Percentiles rank a stretch among this genome's conserved stretches.
phyloP scores from a whole-genome alignment of 2,329 filamentous ascomycete genomes.

The Venturia carpophila region DNA sequence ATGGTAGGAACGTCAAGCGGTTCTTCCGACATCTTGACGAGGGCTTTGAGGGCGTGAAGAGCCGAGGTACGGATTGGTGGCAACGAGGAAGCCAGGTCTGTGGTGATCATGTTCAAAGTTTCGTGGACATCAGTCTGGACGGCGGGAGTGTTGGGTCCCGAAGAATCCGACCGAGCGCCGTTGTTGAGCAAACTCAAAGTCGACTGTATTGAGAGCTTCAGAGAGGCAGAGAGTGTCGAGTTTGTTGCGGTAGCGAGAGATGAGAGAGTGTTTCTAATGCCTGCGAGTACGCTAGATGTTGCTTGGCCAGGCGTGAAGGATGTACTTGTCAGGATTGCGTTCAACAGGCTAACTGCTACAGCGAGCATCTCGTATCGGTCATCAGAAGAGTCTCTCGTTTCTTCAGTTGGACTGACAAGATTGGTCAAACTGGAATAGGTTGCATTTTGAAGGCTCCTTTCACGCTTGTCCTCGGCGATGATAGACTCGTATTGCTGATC shows the following conservation, averaged over 20 bases:
- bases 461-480: constrained; percentile 36
- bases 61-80: constrained; percentile 33
- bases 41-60: constrained; percentile 28
- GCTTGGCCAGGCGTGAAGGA: constrained; percentile 20
- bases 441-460: constrained; percentile 21
- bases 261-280: neutral
- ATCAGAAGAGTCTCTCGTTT: neutral
- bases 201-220: constrained; percentile 26
- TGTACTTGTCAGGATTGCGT: constrained; percentile 22
- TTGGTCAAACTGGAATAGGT: constrained; percentile 26
- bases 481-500: constrained; percentile 35
- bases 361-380: constrained; percentile 28
- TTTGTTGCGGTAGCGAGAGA: constrained; percentile 25
- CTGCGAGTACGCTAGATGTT: neutral
- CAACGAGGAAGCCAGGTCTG: constrained; percentile 28
- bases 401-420: constrained; percentile 22
- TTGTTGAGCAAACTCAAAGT: constrained; percentile 43
- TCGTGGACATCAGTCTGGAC: constrained; percentile 34
- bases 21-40: constrained; percentile 49
- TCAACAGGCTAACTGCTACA: constrained; percentile 36
- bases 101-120: constrained; percentile 14
- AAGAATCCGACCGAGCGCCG: constrained; percentile 25
- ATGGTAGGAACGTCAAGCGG: constrained; percentile 60
- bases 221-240: constrained; percentile 22
- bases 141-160: constrained; percentile 35